These are phyloP conservation scores for Gossypium stocksii DNA, from an alignment of 345 rosid species.

Conservation along the genomic window DNA sequence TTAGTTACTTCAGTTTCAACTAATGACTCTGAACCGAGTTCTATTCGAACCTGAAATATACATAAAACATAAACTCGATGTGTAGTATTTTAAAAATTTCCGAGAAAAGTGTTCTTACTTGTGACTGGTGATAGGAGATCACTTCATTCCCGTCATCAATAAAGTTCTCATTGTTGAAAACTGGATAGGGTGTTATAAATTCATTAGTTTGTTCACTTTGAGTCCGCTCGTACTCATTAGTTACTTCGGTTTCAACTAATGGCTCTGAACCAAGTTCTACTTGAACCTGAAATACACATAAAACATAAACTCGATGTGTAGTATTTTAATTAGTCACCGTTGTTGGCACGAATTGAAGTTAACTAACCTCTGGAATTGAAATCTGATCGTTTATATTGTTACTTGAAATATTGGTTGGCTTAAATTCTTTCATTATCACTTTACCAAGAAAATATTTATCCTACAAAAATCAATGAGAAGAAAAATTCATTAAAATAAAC, in stretches of 20 bases:
- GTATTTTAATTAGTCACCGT: background rate
- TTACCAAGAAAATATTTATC: slow-evolving; percentile 8
- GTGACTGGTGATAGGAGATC: background rate
- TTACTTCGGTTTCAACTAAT: background rate
- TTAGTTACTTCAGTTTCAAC: background rate
- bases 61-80: background rate
- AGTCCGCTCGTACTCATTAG: background rate
- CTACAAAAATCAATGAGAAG: background rate
- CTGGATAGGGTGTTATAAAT: background rate
- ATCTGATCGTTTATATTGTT: background rate
- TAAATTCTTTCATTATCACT: background rate
- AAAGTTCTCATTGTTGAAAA: too few relatives aligned
- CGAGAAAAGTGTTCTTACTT: background rate
- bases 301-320: background rate
- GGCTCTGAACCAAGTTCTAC: background rate
- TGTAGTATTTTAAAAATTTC: background rate
- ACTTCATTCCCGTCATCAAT: background rate
- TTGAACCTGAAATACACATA: background rate
- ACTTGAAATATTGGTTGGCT: background rate
- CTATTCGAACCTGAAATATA: background rate
- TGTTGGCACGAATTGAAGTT: background rate
- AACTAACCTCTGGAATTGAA: background rate
- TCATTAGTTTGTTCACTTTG: background rate
- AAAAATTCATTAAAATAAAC: background rate
- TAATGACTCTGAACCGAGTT: background rate